Conservation (phyloP, 768 basidiomycete genomes). For the Termitomyces sp. region DNA sequence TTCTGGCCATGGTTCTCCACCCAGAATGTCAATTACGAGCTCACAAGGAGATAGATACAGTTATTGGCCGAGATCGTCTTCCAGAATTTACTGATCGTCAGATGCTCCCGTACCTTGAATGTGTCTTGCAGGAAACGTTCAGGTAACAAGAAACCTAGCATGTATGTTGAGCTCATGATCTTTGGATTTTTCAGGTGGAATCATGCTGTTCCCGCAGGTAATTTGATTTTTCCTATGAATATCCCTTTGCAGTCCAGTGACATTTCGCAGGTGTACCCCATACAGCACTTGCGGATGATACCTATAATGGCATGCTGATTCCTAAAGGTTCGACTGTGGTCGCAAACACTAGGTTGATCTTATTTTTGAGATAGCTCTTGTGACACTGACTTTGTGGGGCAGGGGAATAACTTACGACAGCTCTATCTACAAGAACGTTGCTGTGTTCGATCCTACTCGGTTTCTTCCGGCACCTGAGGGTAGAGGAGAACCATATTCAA, state of each 20-base stretch:
- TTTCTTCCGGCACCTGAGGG: slow-evolving; percentile 21
- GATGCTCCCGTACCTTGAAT: slow-evolving; percentile 20
- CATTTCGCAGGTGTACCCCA: neutral
- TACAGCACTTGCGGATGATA: neutral
- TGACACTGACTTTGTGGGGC: slow-evolving; percentile 25
- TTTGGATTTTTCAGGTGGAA: slow-evolving; percentile 13
- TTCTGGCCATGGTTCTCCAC: slow-evolving; percentile 32
- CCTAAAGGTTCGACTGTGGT: slow-evolving; percentile 26
- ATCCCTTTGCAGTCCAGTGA: neutral
- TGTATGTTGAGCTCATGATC: neutral
- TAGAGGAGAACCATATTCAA: slow-evolving; percentile 8
- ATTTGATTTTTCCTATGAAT: neutral
- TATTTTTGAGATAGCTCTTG: slow-evolving; percentile 14
- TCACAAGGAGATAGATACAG: slow-evolving; percentile 33
- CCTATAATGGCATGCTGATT: neutral
- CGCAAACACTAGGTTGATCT: neutral
- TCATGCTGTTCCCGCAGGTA: slow-evolving; percentile 17
- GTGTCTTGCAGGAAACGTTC: slow-evolving; percentile 23
- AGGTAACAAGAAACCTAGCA: neutral
- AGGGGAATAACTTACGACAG: slow-evolving; percentile 34
- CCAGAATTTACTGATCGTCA: slow-evolving; percentile 26
- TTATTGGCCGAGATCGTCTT: slow-evolving; percentile 22
- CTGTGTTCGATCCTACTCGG: slow-evolving; percentile 33
- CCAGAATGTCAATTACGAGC: slow-evolving; percentile 29
- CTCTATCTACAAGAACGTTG: slow-evolving; percentile 28